These are phyloP conservation scores for Flaveria linearis DNA, from an alignment of 129 eudicot genomes.

Conservation along the genomic window DNA sequence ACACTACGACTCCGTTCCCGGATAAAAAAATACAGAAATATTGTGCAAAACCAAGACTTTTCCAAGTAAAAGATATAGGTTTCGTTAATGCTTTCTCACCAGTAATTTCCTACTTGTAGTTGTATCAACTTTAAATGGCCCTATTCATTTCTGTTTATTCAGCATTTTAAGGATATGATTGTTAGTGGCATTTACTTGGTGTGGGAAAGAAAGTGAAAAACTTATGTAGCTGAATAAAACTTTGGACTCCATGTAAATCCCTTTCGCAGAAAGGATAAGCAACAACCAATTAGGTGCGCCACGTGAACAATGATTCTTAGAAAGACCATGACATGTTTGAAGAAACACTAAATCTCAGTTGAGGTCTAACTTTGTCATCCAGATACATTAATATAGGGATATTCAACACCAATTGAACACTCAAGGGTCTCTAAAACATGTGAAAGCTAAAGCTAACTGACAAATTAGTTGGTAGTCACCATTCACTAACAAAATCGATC, in stretches of 20 bases:
- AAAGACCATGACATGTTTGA: conserved; percentile 10
- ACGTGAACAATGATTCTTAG: too few relatives aligned
- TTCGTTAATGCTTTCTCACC: background rate
- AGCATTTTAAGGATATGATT: conserved; percentile 5
- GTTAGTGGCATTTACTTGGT: conserved; percentile 13
- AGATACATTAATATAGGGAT: background rate
- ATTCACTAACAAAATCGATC: too few relatives aligned
- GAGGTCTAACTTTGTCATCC: background rate
- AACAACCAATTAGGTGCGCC: conserved; percentile 13
- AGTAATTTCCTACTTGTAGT: background rate
- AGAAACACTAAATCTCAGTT: conserved; percentile 5
- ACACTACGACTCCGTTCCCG: background rate
- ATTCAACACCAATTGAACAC: background rate
- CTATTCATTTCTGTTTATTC: background rate
- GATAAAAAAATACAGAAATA: background rate
- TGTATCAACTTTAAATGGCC: background rate
- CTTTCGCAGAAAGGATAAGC: conserved; percentile 9
- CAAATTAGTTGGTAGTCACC: too few relatives aligned
- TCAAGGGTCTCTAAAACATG: background rate
- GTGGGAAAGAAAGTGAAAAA: background rate
- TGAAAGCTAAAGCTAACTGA: too few relatives aligned
- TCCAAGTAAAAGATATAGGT: background rate
- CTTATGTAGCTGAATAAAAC: background rate
- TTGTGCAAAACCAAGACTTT: background rate
- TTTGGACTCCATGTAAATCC: conserved; percentile 1